Conservation (phyloP, 495 filamentous ascomycete genomes). For the Penicillium fimorum region DNA sequence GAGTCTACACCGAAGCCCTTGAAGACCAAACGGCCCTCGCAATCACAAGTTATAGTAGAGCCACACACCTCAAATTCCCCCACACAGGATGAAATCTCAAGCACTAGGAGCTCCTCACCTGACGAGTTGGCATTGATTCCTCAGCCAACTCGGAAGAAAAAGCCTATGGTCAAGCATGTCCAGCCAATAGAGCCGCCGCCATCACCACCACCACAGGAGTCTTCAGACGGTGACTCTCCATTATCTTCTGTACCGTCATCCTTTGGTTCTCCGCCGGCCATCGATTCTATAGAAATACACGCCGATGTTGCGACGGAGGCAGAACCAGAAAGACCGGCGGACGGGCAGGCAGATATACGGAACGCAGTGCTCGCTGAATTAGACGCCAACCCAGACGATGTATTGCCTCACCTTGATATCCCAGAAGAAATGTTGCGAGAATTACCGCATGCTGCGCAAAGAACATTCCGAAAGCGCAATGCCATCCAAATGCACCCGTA, state of each 20-base stretch:
- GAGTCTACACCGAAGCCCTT: slow-evolving; percentile 13
- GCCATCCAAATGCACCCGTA: slow-evolving; percentile 76
- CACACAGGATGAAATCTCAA: not conserved
- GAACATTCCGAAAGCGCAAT: slow-evolving; percentile 64
- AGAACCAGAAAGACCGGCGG: not conserved
- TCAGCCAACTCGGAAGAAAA: slow-evolving; percentile 14
- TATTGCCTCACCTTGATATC: slow-evolving; percentile 28
- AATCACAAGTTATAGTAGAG: not conserved
- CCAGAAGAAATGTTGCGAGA: slow-evolving; percentile 34
- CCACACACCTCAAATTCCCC: not conserved
- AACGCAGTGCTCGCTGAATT: not conserved
- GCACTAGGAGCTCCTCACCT: slow-evolving; percentile 23
- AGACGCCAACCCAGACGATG: slow-evolving; percentile 17
- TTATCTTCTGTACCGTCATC: slow-evolving; percentile 45
- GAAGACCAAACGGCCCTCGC: not conserved
- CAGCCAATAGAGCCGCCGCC: not conserved
- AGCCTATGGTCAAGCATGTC: not conserved
- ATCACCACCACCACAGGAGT: not conserved
- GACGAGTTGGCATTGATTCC: slow-evolving; percentile 35
- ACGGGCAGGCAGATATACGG: not conserved
- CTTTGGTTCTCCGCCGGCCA: slow-evolving; percentile 15
- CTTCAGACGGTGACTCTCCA: slow-evolving; percentile 36
- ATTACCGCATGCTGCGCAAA: slow-evolving; percentile 32
- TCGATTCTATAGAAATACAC: slow-evolving; percentile 2
- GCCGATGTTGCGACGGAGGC: not conserved